phyloP scores from a whole-genome alignment of 1,284 basidiomycete species.

The Austropuccinia psidii region DNA sequence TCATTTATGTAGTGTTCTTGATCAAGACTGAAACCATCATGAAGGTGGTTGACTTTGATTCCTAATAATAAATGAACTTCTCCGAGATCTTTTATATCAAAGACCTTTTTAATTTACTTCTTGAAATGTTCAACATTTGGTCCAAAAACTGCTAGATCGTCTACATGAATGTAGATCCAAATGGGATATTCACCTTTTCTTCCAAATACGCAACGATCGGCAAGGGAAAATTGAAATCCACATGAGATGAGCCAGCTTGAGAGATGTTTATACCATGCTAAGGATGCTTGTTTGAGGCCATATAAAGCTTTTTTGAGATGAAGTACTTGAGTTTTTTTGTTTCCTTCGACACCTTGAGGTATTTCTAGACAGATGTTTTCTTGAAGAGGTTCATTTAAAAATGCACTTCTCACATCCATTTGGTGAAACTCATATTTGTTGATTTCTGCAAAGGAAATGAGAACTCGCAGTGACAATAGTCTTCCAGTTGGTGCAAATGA shows the following conservation, averaged over 20 bases:
- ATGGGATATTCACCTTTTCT: too few relatives aligned
- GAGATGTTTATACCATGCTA: background rate
- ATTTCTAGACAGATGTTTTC: slow-evolving; percentile 49
- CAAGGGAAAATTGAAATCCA: background rate
- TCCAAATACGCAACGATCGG: background rate
- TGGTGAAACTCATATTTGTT: slow-evolving; percentile 48
- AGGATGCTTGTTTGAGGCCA: background rate
- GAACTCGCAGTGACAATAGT: slow-evolving; percentile 46
- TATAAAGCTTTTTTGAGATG: slow-evolving; percentile 37
- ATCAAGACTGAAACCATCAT: too few relatives aligned
- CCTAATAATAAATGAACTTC: too few relatives aligned
- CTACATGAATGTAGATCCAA: too few relatives aligned
- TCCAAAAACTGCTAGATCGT: too few relatives aligned
- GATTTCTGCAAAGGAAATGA: slow-evolving; percentile 49
- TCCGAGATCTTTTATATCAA: too few relatives aligned
- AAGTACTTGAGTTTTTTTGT: background rate
- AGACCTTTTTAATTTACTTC: too few relatives aligned
- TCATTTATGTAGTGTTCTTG: too few relatives aligned
- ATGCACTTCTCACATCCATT: slow-evolving; percentile 51
- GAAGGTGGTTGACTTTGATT: too few relatives aligned
- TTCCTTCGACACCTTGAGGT: slow-evolving; percentile 36
- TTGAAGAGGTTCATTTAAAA: slow-evolving; percentile 50
- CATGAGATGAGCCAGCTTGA: background rate
- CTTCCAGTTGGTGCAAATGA: slow-evolving; percentile 50
- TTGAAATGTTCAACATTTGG: too few relatives aligned